Percentiles rank a stretch among this genome's conserved stretches.
Evolutionary conservation across 1,139 yeast species (phyloP).

Genomic region (Yamadazyma triangularis): DNA sequence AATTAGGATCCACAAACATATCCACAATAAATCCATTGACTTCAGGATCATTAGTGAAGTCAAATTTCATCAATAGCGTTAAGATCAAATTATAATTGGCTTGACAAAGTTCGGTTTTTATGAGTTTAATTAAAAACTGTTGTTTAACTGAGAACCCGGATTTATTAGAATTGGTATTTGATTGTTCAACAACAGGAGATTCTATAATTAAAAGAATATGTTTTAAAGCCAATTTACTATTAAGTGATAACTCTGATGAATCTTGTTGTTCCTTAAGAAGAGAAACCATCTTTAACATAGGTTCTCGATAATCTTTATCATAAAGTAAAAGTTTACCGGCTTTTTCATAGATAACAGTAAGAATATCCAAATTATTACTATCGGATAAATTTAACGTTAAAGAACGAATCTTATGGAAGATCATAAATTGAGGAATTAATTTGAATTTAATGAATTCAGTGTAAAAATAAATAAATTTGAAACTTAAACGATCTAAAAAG

Average conservation of each 20-base stretch:
- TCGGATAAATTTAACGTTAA: conserved; percentile 46
- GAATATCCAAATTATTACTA: conserved; percentile 59
- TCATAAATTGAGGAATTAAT: conserved; percentile 64
- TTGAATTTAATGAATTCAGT: conserved; percentile 76
- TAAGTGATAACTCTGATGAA: conserved; percentile 47
- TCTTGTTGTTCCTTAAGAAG: conserved; percentile 50
- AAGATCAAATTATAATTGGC: conserved; percentile 32
- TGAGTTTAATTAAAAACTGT: conserved; percentile 45
- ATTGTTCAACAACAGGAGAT: conserved; percentile 40
- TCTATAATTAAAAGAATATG: conserved; percentile 56
- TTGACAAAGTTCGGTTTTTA: conserved; percentile 47
- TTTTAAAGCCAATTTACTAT: conserved; percentile 57
- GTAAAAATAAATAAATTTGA: conserved; percentile 58
- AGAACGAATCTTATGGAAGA: conserved; percentile 66
- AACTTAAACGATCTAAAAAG: conserved; percentile 46
- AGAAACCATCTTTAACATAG: conserved; percentile 62
- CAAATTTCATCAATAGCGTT: conserved; percentile 39
- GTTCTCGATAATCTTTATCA: conserved; percentile 54
- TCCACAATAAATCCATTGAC: conserved; percentile 39
- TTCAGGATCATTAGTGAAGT: conserved; percentile 40
- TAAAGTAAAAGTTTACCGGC: conserved; percentile 66
- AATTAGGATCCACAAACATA: conserved; percentile 59
- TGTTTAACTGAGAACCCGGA: conserved; percentile 34
- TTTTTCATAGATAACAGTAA: conserved; percentile 65
- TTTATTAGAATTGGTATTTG: conserved; percentile 14